phyloP scores from a whole-genome alignment of 495 filamentous ascomycete species.

The Aspergillus diversus region DNA sequence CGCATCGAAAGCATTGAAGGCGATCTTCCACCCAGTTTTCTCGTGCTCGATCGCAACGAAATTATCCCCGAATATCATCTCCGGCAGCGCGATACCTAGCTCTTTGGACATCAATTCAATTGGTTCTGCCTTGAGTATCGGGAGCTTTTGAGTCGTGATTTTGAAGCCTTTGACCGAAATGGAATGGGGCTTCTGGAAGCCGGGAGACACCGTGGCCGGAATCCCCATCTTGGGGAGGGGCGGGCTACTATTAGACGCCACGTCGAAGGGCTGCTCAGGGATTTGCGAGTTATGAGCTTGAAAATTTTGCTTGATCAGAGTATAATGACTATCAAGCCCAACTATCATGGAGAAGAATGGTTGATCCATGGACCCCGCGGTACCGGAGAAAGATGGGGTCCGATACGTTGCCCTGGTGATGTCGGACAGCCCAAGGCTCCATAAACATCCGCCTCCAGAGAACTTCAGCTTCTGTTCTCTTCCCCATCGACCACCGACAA shows the following conservation, averaged over 20 bases:
- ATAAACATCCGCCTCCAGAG: slow-evolving; percentile 38
- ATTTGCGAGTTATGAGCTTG: background rate
- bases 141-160: slow-evolving; percentile 80
- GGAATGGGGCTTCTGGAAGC: slow-evolving; percentile 36
- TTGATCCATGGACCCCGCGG: slow-evolving; percentile 37
- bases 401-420: slow-evolving; percentile 48
- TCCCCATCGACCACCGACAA: slow-evolving; percentile 17
- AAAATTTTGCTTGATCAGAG: background rate
- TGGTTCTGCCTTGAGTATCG: slow-evolving; percentile 86
- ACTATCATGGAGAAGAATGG: background rate
- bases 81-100: slow-evolving; percentile 83
- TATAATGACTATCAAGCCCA: no score
- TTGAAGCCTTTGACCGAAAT: slow-evolving; percentile 63
- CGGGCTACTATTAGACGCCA: slow-evolving; percentile 13
- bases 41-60: slow-evolving; percentile 71
- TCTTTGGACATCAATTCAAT: slow-evolving; percentile 83
- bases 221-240: slow-evolving; percentile 10
- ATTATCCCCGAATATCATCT: slow-evolving; percentile 99
- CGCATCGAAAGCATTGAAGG: slow-evolving; percentile 84
- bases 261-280: background rate
- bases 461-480: slow-evolving; percentile 22
- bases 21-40: slow-evolving; percentile 69
- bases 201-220: slow-evolving; percentile 32
- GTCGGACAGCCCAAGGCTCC: slow-evolving; percentile 17
- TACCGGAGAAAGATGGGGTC: slow-evolving; percentile 45